Conservation (phyloP, 768 basidiomycete species). For the Russula emetica region DNA sequence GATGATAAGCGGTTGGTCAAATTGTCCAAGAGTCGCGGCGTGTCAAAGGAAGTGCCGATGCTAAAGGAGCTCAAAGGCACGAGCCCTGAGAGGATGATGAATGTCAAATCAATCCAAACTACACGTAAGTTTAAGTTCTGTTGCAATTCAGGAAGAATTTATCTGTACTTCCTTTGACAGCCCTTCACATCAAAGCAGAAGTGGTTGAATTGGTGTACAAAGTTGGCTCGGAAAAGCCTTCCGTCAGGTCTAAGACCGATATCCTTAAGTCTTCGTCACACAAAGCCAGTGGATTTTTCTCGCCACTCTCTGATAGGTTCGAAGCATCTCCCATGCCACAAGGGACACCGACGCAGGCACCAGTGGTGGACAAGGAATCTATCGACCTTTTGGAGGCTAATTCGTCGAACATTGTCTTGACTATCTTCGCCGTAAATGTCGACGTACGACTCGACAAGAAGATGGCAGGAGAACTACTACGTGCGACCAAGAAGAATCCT, state of each 20-base stretch:
- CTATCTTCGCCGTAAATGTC: constrained; percentile 64
- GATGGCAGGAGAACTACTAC: constrained; percentile 65
- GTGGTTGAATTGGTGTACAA: constrained; percentile 75
- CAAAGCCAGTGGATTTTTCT: constrained; percentile 38
- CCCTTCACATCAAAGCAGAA: constrained; percentile 72
- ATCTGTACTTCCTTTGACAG: constrained; percentile 35
- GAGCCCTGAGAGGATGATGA: constrained; percentile 64
- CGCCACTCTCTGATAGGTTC: constrained; percentile 40
- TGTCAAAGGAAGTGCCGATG: constrained; percentile 47
- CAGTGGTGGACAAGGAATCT: constrained; percentile 32
- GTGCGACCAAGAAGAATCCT: constrained; percentile 94
- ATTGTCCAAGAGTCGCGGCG: constrained; percentile 58
- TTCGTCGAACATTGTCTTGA: constrained; percentile 54
- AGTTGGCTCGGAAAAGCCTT: constrained; percentile 57
- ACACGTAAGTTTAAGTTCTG: constrained; percentile 45
- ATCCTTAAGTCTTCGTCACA: neutral
- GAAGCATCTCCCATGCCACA: constrained; percentile 34
- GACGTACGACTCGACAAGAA: constrained; percentile 64
- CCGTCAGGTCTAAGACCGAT: constrained; percentile 27
- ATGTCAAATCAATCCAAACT: constrained; percentile 55
- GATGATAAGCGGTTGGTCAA: constrained; percentile 69
- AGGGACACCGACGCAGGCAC: constrained; percentile 46
- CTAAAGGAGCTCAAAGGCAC: constrained; percentile 54
- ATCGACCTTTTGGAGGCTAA: constrained; percentile 37
- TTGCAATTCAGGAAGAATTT: constrained; percentile 15